Evolutionary conservation across 805 yeast genomes (phyloP).

Genomic region (Hemisphaericaspora nanyangensis): DNA sequence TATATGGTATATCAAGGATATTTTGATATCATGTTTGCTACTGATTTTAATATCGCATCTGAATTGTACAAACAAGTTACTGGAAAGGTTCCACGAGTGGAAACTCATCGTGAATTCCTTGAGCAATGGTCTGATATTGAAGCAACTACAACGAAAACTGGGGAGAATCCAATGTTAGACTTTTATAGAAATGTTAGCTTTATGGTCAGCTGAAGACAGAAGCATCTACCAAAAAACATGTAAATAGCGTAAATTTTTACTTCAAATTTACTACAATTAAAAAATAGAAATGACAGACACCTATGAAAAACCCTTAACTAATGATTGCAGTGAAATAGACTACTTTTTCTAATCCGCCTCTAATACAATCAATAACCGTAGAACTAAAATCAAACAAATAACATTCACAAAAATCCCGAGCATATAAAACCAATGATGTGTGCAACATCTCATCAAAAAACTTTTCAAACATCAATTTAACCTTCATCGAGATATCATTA

Average conservation of each 20-base stretch:
- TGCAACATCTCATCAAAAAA: background rate
- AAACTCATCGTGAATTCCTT: conserved; percentile 62
- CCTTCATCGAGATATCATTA: background rate
- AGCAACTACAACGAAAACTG: conserved; percentile 64
- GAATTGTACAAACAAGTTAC: conserved; percentile 62
- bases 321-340: background rate
- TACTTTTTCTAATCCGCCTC: conserved; percentile 24
- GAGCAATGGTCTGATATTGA: conserved; percentile 68
- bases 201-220: conserved; percentile 29
- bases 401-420: conserved; percentile 1
- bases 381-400: conserved; percentile 9
- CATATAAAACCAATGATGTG: background rate
- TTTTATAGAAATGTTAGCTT: conserved; percentile 74
- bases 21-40: conserved; percentile 84
- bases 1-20: conserved; percentile 84
- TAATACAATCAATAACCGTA: conserved; percentile 15
- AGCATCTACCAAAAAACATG: too few species aligned
- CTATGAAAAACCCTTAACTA: background rate
- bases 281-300: background rate
- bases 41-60: conserved; percentile 62
- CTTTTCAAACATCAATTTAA: background rate
- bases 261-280: too few species aligned
- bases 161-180: conserved; percentile 82
- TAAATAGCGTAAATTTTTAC: too few species aligned
- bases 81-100: conserved; percentile 53